Evolutionary conservation across 352 stramenopile species (phyloP).

Genomic region (Globisporangium apiculatum): DNA sequence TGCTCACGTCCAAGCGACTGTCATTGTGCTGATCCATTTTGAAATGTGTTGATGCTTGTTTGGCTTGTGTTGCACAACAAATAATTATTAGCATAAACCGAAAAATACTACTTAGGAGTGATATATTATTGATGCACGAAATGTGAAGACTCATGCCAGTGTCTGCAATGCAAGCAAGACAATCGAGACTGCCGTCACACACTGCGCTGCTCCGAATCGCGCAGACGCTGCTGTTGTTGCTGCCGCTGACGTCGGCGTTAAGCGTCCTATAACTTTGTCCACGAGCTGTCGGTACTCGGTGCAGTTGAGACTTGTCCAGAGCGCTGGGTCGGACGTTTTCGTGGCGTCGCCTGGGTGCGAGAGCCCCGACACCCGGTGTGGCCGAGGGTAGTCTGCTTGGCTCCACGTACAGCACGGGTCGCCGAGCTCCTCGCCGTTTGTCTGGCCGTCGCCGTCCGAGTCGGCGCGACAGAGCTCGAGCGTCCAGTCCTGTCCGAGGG

Average conservation of each 20-base stretch:
- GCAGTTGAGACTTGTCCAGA: conserved; percentile 18
- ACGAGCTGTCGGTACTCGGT: conserved; percentile 9
- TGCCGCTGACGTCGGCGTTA: not conserved
- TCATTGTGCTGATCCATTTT: not conserved
- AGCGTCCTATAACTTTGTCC: not conserved
- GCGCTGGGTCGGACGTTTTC: conserved; percentile 11
- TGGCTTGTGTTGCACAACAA: too few relatives aligned
- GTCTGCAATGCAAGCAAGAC: too few relatives aligned
- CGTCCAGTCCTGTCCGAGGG: conserved; percentile 17
- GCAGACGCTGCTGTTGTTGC: too few relatives aligned
- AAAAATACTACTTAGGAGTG: too few relatives aligned
- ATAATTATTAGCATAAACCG: too few relatives aligned
- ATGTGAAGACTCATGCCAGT: too few relatives aligned
- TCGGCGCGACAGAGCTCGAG: conserved; percentile 24
- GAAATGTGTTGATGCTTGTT: too few relatives aligned
- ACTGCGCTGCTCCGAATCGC: too few relatives aligned
- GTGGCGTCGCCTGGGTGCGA: conserved; percentile 15
- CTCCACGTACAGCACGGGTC: conserved; percentile 51
- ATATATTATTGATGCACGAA: too few relatives aligned
- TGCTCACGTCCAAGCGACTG: not conserved
- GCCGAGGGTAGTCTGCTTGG: conserved; percentile 10
- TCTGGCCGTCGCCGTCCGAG: conserved; percentile 40
- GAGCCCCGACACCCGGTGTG: conserved; percentile 13
- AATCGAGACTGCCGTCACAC: too few relatives aligned
- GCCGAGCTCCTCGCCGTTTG: conserved; percentile 61